Conservation (phyloP, 305 asterid genomes). For the Fraxinus platypoda region DNA sequence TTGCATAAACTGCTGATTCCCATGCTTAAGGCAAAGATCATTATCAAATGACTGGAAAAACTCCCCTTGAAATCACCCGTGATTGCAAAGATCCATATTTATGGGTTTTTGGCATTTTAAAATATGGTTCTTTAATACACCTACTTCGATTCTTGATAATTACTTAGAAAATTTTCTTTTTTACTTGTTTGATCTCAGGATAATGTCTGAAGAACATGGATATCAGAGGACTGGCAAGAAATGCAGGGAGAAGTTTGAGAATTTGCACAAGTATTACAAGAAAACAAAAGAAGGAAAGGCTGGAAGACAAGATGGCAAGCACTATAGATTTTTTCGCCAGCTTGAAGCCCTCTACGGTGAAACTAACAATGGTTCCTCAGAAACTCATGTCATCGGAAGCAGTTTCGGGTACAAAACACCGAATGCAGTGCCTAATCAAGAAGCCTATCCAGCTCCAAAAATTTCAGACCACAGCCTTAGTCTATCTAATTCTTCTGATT, state of each 20-base stretch:
- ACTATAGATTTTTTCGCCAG: slow-evolving; percentile 85
- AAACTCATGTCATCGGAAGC: slow-evolving; percentile 24
- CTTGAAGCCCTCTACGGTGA: slow-evolving; percentile 95
- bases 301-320: slow-evolving; percentile 91
- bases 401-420: slow-evolving; percentile 19
- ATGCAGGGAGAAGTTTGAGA: slow-evolving; percentile 96
- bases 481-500: slow-evolving; percentile 64
- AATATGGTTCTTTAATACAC: slow-evolving; percentile 24
- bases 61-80: not conserved
- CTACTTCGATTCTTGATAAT: not conserved
- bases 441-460: slow-evolving; percentile 34
- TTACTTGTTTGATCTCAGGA: slow-evolving; percentile 39
- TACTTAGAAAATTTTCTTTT: not conserved
- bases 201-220: slow-evolving; percentile 85
- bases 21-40: not conserved
- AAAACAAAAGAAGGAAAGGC: slow-evolving; percentile 91
- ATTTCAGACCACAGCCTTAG: slow-evolving; percentile 61
- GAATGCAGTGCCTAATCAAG: slow-evolving; percentile 33
- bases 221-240: slow-evolving; percentile 90
- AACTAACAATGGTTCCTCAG: slow-evolving; percentile 36
- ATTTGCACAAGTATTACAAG: slow-evolving; percentile 91
- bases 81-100: not conserved
- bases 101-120: not conserved
- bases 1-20: not conserved
- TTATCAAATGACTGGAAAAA: slow-evolving; percentile 20